Base-by-base conservation (phyloP, 1,284 basidiomycete genomes). In the Ceratobasidium papillatum region DNA sequence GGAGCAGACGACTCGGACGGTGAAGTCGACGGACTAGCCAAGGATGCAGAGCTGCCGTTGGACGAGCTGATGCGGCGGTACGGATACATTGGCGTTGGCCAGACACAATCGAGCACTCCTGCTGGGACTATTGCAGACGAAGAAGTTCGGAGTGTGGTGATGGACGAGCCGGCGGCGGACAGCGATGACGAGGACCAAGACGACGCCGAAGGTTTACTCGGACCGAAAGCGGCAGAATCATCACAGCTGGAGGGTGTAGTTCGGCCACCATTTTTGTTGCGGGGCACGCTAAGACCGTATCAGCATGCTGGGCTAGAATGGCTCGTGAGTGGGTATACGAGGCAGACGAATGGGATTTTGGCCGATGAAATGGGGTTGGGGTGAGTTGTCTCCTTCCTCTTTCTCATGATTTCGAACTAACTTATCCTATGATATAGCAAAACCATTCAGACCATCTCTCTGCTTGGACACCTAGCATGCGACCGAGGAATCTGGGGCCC, bases 401-500 rank as follows among this genome's bases (percentile, higher is more conserved):
- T 34, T 66, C 64, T 30, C 3, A 49, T 47, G 3, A n/a, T 11
- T 17, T 17, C 11, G 47, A 47, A 25, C 54, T 77, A 32, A 56
- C 52, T 62, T 45, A 79, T 75, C 30, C 41, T 34, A 5, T 56
- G 62, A 38, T 74, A 14, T 77, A 96, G 96, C 62, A 99, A 99
- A 86, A 99, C 96, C 0, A 98, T 99, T 74, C 96, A 99, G 82
- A 98, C 96, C 0, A 98, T 99, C 75, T 86, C 96, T 0, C 85
- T 99, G 3, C 86, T 99, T 0, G 96, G 94, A 9, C 95, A 98
- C 82, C 87, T 99, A 14, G 96, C 96, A 17, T 98, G 96, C 81
- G 94, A 97, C 81, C 88, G 91, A 66, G 96, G 96, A 5, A 94
- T 97, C 75, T 98, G 96, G 96, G 97, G 97, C 0, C 96, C 96